Evolutionary conservation across 441 rosid genomes (phyloP).

Genomic region (Metrosideros polymorpha): DNA sequence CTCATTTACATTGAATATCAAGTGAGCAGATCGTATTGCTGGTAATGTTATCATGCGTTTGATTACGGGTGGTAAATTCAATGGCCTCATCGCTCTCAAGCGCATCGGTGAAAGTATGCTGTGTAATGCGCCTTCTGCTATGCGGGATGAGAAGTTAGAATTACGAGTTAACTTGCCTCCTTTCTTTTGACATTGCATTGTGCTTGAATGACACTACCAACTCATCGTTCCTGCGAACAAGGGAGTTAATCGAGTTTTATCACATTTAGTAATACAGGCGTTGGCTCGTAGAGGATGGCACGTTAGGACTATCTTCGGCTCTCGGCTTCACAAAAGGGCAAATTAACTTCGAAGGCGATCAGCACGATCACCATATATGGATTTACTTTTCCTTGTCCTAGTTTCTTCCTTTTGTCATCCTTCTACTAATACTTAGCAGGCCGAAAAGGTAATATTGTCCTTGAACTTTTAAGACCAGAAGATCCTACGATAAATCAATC

Average conservation of each 20-base stretch:
- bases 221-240: neutral
- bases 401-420: neutral
- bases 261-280: neutral
- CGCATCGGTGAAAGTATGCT: neutral
- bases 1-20: neutral
- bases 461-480: neutral
- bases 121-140: neutral
- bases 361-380: neutral
- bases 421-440: neutral
- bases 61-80: neutral
- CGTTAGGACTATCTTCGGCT: neutral
- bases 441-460: neutral
- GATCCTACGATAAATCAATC: neutral
- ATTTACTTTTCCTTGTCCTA: neutral
- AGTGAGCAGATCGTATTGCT: neutral
- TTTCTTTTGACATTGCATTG: neutral
- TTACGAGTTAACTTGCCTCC: neutral
- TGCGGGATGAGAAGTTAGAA: neutral
- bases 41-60: neutral
- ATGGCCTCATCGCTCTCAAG: neutral
- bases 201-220: neutral
- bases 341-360: neutral
- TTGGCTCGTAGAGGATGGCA: neutral
- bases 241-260: neutral
- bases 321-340: neutral